Evolutionary conservation across 306 rosid species (phyloP).

Genomic region (Cucurbita argyrosperma): DNA sequence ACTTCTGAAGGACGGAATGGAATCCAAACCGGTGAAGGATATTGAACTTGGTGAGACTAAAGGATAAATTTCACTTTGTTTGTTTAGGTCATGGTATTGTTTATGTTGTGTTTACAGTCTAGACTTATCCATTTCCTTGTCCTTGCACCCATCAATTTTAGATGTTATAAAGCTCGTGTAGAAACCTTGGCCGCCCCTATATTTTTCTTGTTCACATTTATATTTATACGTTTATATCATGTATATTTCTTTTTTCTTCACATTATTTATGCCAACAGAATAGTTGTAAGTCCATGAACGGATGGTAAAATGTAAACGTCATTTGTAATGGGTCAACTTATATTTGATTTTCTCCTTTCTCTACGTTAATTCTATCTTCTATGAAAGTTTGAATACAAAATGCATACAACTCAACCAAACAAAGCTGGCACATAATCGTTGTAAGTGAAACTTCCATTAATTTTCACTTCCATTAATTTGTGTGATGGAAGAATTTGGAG

Average conservation of each 20-base stretch:
- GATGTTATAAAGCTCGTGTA: not conserved
- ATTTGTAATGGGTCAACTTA: not conserved
- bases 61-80: conserved; percentile 18
- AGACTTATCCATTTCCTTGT: conserved; percentile 1
- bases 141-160: not conserved
- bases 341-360: not conserved
- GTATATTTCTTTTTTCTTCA: not conserved
- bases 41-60: conserved; percentile 49
- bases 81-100: not conserved
- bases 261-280: not conserved
- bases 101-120: not conserved
- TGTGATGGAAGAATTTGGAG: too few species aligned
- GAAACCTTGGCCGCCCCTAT: not conserved
- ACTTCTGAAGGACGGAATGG: conserved; percentile 50
- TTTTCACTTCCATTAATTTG: too few species aligned
- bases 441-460: too few species aligned
- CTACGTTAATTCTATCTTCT: not conserved
- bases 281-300: not conserved
- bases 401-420: not conserved
- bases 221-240: not conserved
- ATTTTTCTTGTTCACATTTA: not conserved
- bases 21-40: conserved; percentile 28
- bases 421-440: too few species aligned
- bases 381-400: not conserved
- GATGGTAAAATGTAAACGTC: conserved; percentile 3